Evolutionary conservation across 192 early-diverging fungal species (phyloP), one percentile per base, ranked within the genome.

Genomic region (Phlyctochytrium arcticum): DNA sequence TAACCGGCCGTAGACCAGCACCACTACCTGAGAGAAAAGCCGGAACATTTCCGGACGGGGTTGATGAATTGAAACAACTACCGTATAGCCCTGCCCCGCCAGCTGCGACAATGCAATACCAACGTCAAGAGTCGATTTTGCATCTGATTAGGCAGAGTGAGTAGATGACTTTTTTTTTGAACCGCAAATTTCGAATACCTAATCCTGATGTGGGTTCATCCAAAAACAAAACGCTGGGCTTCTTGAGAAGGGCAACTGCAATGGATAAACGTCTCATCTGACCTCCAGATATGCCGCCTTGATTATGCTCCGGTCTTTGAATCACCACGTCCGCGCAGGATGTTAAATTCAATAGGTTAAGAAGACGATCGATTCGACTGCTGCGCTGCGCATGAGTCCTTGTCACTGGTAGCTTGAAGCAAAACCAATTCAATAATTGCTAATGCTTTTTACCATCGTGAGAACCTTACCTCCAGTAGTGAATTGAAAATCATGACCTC

Each of bases 41-140:
- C 87, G 82, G 69, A 93, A 92, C 50, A 92, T 76, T 60, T 89
- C 76, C 12, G 90, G 77, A 3, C 87, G 89, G 35, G 93, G 93
- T 72, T 91, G 90, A 72, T 95, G 93, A 34, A 69, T 69, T 0
- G 58, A 61, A 50, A 57, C 60, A 58, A 92, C 72, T 85, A 93
- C 60, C 85, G 79, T 59, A 88, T 87, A 47, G 87, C 85, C 75
- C 48, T 59, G 65, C 3, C 21, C 34, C 4, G 56, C 56, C n/a
- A 59, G 33, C n/a, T 67, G 56, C 29, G 47, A 47, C 46, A 67
- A 35, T 29, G 56, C 56, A 12, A 35, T 23, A 7, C 56, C 65
- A 26, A 67, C 57, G 27, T 59, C 65, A 19, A 59, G 23, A 5
- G 65, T 58, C 10, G 47, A 48, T 37, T 57, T 57, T 5, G 65